These are phyloP conservation scores for Erucastrum elatum DNA, from an alignment of 345 rosid species.

Conservation along the genomic window DNA sequence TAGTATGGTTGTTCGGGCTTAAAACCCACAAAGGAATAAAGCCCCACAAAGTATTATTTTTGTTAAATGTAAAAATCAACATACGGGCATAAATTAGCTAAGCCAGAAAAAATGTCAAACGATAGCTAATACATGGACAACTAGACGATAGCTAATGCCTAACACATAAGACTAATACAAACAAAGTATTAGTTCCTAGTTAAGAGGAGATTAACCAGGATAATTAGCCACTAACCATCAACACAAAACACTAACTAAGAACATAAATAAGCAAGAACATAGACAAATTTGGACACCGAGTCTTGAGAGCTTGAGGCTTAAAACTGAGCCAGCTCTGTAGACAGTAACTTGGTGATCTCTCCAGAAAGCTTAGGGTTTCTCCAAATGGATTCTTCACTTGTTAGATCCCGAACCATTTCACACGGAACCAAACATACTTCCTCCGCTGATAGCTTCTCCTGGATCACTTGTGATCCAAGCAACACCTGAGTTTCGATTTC, in stretches of 20 bases:
- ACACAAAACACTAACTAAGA: slow-evolving; percentile 10
- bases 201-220: slow-evolving; percentile 34
- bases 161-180: slow-evolving; percentile 26
- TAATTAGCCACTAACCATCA: slow-evolving; percentile 33
- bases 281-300: not conserved
- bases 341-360: slow-evolving; percentile 30
- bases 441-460: slow-evolving; percentile 46
- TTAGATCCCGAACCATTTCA: slow-evolving; percentile 38
- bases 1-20: slow-evolving; percentile 9
- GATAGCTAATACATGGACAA: slow-evolving; percentile 13
- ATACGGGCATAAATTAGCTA: slow-evolving; percentile 4
- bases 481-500: slow-evolving; percentile 33
- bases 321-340: slow-evolving; percentile 14
- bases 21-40: slow-evolving; percentile 18
- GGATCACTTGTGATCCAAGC: slow-evolving; percentile 47
- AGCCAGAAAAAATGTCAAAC: not conserved
- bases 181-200: slow-evolving; percentile 34
- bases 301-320: not conserved
- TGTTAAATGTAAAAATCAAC: not conserved
- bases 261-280: slow-evolving; percentile 13
- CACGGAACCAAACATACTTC: slow-evolving; percentile 55
- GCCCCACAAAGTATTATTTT: slow-evolving; percentile 11
- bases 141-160: slow-evolving; percentile 21
- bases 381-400: slow-evolving; percentile 31
- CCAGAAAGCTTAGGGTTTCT: slow-evolving; percentile 26